phyloP scores from a whole-genome alignment of 2,329 filamentous ascomycete genomes.

The Cladosporium sp. region DNA sequence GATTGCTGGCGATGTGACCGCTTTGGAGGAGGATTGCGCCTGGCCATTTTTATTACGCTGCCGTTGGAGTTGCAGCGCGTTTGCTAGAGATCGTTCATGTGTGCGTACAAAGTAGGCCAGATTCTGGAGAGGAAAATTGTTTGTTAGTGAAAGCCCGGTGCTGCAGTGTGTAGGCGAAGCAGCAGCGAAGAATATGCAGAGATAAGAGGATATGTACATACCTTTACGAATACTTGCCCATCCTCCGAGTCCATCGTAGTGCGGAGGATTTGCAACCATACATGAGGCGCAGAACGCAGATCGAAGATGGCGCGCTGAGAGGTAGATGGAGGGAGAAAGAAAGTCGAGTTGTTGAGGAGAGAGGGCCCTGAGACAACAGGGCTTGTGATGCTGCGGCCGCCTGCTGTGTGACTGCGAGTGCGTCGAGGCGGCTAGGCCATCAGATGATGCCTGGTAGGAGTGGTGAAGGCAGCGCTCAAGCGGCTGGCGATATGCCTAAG shows the following conservation, averaged over 20 bases:
- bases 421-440: constrained; percentile 11
- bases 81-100: constrained; percentile 94
- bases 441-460: constrained; percentile 12
- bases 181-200: neutral
- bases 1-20: constrained; percentile 67
- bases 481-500: neutral
- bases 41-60: constrained; percentile 62
- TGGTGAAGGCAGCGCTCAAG: constrained; percentile 1
- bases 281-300: constrained; percentile 16
- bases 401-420: constrained; percentile 11
- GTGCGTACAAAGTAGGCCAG: constrained; percentile 93
- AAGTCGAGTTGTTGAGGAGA: no score
- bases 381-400: constrained; percentile 1
- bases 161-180: neutral
- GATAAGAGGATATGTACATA: constrained; percentile 35
- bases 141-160: neutral
- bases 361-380: neutral
- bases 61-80: constrained; percentile 82
- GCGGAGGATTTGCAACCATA: constrained; percentile 21
- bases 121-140: constrained; percentile 57
- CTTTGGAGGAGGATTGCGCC: constrained; percentile 46
- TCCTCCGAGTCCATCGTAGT: constrained; percentile 76
- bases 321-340: constrained; percentile 9
- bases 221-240: constrained; percentile 86
- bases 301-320: constrained; percentile 9